These are phyloP conservation scores for Dactylellina parvicollis DNA, from an alignment of 2,329 filamentous ascomycete species.

Conservation along the genomic window DNA sequence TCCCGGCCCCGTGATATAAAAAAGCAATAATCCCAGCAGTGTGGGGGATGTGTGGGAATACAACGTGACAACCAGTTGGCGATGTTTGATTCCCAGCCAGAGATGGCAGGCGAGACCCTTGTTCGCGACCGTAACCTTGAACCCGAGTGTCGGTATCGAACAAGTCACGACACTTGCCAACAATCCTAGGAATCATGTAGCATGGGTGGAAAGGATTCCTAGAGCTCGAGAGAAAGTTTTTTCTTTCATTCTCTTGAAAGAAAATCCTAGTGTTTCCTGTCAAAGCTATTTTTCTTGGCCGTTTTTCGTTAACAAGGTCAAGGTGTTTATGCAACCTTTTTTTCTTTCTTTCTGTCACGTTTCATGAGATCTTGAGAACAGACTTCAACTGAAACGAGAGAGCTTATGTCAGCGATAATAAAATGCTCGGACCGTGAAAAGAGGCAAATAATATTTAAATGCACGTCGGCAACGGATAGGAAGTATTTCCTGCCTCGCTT, in stretches of 20 bases:
- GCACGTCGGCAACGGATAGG: conserved; percentile 5
- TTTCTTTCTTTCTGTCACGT: background rate
- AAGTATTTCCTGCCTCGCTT: conserved; percentile 26
- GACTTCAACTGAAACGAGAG: background rate
- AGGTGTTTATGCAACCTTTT: background rate
- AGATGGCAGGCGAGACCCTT: conserved; percentile 29
- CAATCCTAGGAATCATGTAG: background rate
- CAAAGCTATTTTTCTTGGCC: background rate
- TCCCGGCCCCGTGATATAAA: background rate
- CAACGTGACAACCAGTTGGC: background rate
- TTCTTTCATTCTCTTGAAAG: no score
- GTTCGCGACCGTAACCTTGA: conserved; percentile 17
- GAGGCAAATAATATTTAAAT: conserved; percentile 14
- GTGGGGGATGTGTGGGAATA: background rate
- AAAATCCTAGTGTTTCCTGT: background rate
- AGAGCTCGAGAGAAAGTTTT: background rate
- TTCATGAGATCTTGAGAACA: conserved; percentile 14
- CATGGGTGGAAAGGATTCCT: background rate
- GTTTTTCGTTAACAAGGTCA: background rate
- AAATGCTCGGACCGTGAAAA: background rate
- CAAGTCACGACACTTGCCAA: conserved; percentile 33
- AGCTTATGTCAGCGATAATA: background rate
- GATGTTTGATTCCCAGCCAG: background rate
- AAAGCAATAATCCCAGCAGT: background rate
- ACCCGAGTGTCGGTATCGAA: conserved; percentile 36